Conservation (phyloP, 768 basidiomycete species). For the Russula virescens region DNA sequence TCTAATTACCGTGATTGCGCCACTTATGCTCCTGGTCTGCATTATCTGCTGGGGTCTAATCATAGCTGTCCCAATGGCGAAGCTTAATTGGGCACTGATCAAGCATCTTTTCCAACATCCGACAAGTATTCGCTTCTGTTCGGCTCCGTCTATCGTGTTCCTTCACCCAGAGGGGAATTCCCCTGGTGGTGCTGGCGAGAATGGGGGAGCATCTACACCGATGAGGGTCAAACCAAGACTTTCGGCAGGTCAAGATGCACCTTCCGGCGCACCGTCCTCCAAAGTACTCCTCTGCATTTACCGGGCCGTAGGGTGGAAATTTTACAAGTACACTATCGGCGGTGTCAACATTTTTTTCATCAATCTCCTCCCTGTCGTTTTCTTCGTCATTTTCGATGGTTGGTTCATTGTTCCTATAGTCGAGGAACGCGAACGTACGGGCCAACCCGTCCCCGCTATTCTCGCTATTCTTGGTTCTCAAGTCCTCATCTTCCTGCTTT, state of each 20-base stretch:
- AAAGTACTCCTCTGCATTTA: constrained; percentile 95
- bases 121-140: constrained; percentile 84
- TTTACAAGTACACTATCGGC: constrained; percentile 98
- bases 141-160: constrained; percentile 71
- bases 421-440: constrained; percentile 51
- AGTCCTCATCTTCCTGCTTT: constrained; percentile 74
- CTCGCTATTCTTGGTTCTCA: constrained; percentile 66
- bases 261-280: constrained; percentile 71
- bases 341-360: constrained; percentile 98
- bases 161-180: constrained; percentile 34
- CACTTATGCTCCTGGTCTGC: constrained; percentile 83
- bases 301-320: constrained; percentile 80
- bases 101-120: constrained; percentile 75
- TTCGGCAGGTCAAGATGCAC: constrained; percentile 84
- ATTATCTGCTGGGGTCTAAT: constrained; percentile 92
- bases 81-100: constrained; percentile 91
- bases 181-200: constrained; percentile 30
- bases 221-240: constrained; percentile 69
- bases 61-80: constrained; percentile 97
- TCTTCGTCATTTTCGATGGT: constrained; percentile 94
- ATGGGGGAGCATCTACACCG: constrained; percentile 32
- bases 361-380: constrained; percentile 88
- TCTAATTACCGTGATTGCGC: constrained; percentile 75
- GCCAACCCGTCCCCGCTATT: constrained; percentile 55
- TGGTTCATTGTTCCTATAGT: constrained; percentile 70